These are phyloP conservation scores for Rhizopogon sp. DNA, from an alignment of 768 basidiomycete genomes.

Conservation along the genomic window DNA sequence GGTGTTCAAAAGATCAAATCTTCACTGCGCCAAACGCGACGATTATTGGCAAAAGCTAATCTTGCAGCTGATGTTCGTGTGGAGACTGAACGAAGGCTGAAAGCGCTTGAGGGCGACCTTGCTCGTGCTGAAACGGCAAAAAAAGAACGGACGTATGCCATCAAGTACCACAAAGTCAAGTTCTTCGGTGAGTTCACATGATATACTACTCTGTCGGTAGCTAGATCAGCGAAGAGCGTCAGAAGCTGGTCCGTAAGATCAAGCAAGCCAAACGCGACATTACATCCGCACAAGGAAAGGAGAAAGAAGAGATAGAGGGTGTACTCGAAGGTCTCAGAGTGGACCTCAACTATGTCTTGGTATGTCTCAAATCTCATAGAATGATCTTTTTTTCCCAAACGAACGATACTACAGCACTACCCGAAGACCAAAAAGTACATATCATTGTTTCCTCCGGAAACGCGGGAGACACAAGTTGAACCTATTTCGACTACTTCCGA, in stretches of 20 bases:
- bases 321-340: slow-evolving; percentile 64
- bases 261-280: slow-evolving; percentile 59
- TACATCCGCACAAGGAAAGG: slow-evolving; percentile 28
- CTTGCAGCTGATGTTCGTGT: slow-evolving; percentile 82
- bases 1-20: slow-evolving; percentile 89
- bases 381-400: background rate
- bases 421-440: slow-evolving; percentile 86
- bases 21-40: slow-evolving; percentile 72
- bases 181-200: slow-evolving; percentile 71
- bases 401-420: slow-evolving; percentile 53
- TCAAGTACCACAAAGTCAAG: slow-evolving; percentile 84
- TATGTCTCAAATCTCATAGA: slow-evolving; percentile 21
- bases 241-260: slow-evolving; percentile 80
- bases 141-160: slow-evolving; percentile 69
- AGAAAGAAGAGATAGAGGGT: slow-evolving; percentile 37
- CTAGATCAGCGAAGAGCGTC: slow-evolving; percentile 54
- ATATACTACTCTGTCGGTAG: background rate
- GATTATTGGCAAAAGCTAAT: slow-evolving; percentile 81
- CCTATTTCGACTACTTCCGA: slow-evolving; percentile 4
- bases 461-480: slow-evolving; percentile 19
- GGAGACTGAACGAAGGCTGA: slow-evolving; percentile 74
- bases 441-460: slow-evolving; percentile 78
- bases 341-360: slow-evolving; percentile 88
- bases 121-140: slow-evolving; percentile 53
- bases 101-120: slow-evolving; percentile 71